phyloP scores from a whole-genome alignment of 2,329 filamentous ascomycete species.

The Cladosporium sp. region DNA sequence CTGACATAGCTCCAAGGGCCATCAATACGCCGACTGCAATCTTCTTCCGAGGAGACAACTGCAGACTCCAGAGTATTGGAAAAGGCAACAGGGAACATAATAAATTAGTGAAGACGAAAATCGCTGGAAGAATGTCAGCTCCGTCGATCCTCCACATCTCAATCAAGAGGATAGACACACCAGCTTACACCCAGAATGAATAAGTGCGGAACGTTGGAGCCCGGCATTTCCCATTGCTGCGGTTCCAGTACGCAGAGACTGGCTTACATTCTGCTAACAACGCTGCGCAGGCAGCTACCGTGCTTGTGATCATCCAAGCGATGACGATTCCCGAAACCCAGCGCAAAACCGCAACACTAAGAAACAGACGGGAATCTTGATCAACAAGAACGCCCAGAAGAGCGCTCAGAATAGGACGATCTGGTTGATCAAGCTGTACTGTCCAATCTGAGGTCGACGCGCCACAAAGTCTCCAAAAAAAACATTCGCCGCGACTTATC shows the following conservation, averaged over 20 bases:
- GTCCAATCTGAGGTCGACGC: no score
- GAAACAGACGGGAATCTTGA: slow-evolving; percentile 47
- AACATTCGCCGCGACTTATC: no score
- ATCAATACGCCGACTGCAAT: slow-evolving; percentile 30
- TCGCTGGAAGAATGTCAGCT: slow-evolving; percentile 20
- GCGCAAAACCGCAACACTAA: slow-evolving; percentile 40
- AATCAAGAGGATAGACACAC: slow-evolving; percentile 20
- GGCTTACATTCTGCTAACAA: slow-evolving; percentile 31
- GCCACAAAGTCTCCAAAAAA: no score
- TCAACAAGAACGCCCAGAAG: slow-evolving; percentile 40
- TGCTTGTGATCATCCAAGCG: slow-evolving; percentile 26
- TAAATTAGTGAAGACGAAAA: slow-evolving; percentile 31
- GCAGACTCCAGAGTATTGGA: slow-evolving; percentile 29
- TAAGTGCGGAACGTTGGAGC: slow-evolving; percentile 31
- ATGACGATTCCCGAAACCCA: slow-evolving; percentile 34
- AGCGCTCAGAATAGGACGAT: slow-evolving; percentile 46
- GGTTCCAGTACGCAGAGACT: slow-evolving; percentile 28
- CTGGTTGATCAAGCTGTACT: slow-evolving; percentile 42
- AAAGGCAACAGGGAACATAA: slow-evolving; percentile 30
- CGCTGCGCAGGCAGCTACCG: slow-evolving; percentile 25
- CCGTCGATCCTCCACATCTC: neutral
- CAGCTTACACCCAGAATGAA: slow-evolving; percentile 32
- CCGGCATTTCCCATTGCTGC: slow-evolving; percentile 26
- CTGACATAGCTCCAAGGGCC: slow-evolving; percentile 24
- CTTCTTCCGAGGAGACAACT: slow-evolving; percentile 28